Evolutionary conservation across 768 basidiomycete species (phyloP).

Genomic region (Leccinellum rugosiceps): DNA sequence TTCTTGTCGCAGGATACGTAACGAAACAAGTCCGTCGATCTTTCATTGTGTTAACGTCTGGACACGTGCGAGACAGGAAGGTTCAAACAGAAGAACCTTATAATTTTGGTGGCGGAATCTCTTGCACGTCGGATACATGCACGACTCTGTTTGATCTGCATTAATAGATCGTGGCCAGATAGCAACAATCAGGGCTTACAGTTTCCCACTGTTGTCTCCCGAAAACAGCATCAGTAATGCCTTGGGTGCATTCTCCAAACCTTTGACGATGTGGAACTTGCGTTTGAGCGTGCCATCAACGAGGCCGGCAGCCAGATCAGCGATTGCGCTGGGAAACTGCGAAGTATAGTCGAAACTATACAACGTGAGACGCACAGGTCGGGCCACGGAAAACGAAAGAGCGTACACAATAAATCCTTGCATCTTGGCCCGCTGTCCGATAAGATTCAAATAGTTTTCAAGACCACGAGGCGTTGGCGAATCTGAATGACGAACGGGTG

Average conservation of each 20-base stretch:
- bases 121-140: constrained; percentile 47
- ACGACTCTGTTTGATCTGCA: constrained; percentile 44
- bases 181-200: constrained; percentile 35
- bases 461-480: constrained; percentile 60
- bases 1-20: constrained; percentile 12
- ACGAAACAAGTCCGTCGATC: background rate
- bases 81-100: background rate
- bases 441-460: constrained; percentile 63
- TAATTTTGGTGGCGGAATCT: background rate
- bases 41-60: background rate
- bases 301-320: constrained; percentile 56
- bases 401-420: constrained; percentile 81
- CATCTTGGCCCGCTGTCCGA: constrained; percentile 73
- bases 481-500: constrained; percentile 38
- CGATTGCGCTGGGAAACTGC: constrained; percentile 55
- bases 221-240: constrained; percentile 70
- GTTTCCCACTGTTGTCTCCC: constrained; percentile 78
- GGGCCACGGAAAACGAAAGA: background rate
- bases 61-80: background rate
- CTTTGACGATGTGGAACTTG: constrained; percentile 76
- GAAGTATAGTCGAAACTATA: constrained; percentile 70
- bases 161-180: background rate
- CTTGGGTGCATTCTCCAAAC: constrained; percentile 67
- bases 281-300: constrained; percentile 70
- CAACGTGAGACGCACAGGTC: background rate